Evolutionary conservation across 768 basidiomycete genomes (phyloP), one percentile per base, ranked within the genome.

Genomic region (Agaricus sinodeliciosus): DNA sequence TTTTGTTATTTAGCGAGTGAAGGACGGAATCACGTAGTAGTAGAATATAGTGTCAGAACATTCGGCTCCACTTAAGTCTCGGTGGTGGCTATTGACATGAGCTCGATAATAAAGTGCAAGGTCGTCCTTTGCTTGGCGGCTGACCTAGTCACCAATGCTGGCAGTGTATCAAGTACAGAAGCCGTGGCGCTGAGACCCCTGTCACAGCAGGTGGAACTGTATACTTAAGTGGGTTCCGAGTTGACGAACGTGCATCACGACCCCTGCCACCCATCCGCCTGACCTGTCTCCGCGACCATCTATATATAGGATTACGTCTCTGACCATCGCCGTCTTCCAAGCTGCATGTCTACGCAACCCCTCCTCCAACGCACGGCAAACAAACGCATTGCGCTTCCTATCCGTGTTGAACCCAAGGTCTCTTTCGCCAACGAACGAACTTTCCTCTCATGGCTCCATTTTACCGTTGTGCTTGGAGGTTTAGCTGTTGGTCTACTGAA

Each of bases 361-460:
- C 81, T 98, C 48, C 86, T 99, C 19, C 95, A 97, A 69, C 85
- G 96, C 56, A 95, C 94, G 8, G 89, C 92, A 0, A 77, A 81
- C 54, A 97, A 97, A 73, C 89, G 96, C 58, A 99, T 98, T 59
- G 94, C 96, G 11, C 86, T 99, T 42, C 95, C 96, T 36, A 82
- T 99, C 59, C 82, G 93, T 58, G 90, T 93, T 48, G 92, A 95
- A 68, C 92, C 92, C 28, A 95, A 95, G 62, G 92, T 95, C 56
- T 91, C 91, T 43, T 95, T 94, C 61, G 92, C 92, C 40, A 94
- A 94, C 68, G 92, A 94, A 68, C 82, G 90, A 51, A 94, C 96
- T 0, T 98, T 98, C 72, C 77, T 99, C 42, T 94, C 94, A 78
- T 98, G 95, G 96, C 80, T 97, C 45, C 94, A 96, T 69, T 97